Base-by-base conservation (phyloP, 352 stramenopile genomes). In the Blastocystis sp. region DNA sequence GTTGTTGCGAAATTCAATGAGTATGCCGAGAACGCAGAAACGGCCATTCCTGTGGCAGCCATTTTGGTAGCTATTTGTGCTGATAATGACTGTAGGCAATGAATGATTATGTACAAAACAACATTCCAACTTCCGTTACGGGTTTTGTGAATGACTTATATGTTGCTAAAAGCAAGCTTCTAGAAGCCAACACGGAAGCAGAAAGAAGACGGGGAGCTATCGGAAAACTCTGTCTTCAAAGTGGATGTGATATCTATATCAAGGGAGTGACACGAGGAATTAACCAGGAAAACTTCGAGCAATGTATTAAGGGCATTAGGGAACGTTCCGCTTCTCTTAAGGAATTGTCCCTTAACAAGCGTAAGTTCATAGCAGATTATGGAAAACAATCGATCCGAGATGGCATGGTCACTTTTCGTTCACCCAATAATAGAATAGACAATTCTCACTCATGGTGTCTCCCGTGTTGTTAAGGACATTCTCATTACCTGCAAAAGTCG, bases 401-500 rank as follows among this genome's bases (percentile, higher is more conserved):
- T 56, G 59, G 77, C 9, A 78, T 87, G 65, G 59, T 87, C 11
- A 6, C 2, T 21, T 32, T 24, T 7, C 1, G 5, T 16, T 29
- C 74, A 24, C 9, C 12, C 16, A 0, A 21, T 42, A 56, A 57
- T 63, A 12, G 21, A 74, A 87, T 46, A 46, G 77, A 78, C 59
- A 21, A 87, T 87, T 49, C 65, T 87, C 12, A 87, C 65, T 9
- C 77, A 87, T 46, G 77, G 77, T 27, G 49, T 87, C 2, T 87
- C 77, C 2, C 51, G 77, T 24, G 77, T 87, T 6, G 77, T 87
- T 19, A 27, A 58, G 21, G 77, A 87, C 12, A 42, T 87, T 19
- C 24, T 78, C 24, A 39, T 57, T n/a, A 58, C 43, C 52, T 78
- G 77, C 56, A 87, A 77, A 29, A 51, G 63, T 54, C 52, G 67